Base-by-base conservation (phyloP, 768 basidiomycete genomes). In the Boletales sp. region DNA sequence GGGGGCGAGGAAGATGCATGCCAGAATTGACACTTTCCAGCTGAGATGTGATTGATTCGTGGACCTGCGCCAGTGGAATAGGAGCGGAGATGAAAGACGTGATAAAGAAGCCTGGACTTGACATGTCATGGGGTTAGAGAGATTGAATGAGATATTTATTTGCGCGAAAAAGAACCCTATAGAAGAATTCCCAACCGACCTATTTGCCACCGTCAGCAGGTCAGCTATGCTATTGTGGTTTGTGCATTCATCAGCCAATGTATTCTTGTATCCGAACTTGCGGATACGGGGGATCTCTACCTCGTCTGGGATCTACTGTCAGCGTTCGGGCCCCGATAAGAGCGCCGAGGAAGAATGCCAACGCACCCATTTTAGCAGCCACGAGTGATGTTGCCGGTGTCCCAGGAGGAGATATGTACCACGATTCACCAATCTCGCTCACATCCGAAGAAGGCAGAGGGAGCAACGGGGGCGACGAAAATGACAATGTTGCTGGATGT, bases 371-470 rank as follows among this genome's bases (percentile, higher is more conserved):
- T 57, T 75, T 80, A 3, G 68, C 67, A n/a, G 70, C 66, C 41
- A 72, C 60, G 11, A 78, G 48, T 5, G 72, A 67, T 46, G 75
- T 65, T 39, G 64, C 51, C 44, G 74, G 68, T 2, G 75, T 74
- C 4, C 75, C 78, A 58, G 70, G 57, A 14, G 79, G 78, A 8
- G 79, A 80, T 15, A 69, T 63, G 34, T 74, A 53, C 53, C 77
- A 76, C 17, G 86, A 63, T 52, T 82, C 74, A 57, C 84, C 82
- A 7, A 81, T 57, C 43, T 78, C 71, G 40, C 80, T 77, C 5
- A 66, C 69, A 36, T 58, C 56, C 37, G 74, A 72, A 14, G 70
- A 74, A 48, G 45, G 50, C 19, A 42, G 27, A 11, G 73, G 69
- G 11, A 62, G 61, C 10, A 74, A 72, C 1, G 70, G 65, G 0